Percentiles rank a stretch among this genome's conserved stretches.
Conservation (phyloP, 805 yeast species). For the Ogataea haglerorum region DNA sequence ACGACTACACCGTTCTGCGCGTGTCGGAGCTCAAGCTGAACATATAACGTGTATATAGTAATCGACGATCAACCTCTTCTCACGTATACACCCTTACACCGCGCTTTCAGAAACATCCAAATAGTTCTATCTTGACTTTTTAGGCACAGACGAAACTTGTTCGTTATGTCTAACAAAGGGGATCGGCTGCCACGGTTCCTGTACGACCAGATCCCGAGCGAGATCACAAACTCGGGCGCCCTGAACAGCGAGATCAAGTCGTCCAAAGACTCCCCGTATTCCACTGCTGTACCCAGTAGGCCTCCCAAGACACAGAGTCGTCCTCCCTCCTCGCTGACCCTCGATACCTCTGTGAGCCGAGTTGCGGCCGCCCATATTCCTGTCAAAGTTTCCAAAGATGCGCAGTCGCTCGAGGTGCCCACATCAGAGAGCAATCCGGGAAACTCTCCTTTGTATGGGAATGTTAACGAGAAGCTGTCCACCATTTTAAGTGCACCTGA, state of each 20-base stretch:
- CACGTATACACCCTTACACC: slow-evolving; percentile 1
- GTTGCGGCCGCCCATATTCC: slow-evolving; percentile 16
- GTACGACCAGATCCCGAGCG: slow-evolving; percentile 30
- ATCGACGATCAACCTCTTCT: neutral
- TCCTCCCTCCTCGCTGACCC: slow-evolving; percentile 10
- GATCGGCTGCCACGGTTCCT: slow-evolving; percentile 29
- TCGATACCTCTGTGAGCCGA: slow-evolving; percentile 20
- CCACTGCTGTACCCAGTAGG: slow-evolving; percentile 15
- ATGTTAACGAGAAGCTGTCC: slow-evolving; percentile 20
- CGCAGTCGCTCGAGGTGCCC: slow-evolving; percentile 1
- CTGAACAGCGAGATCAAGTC: slow-evolving; percentile 21
- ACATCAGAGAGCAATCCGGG: neutral
- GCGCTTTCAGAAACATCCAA: neutral
- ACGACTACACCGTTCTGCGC: slow-evolving; percentile 72
- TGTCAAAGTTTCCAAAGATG: slow-evolving; percentile 13
- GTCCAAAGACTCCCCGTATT: slow-evolving; percentile 26
- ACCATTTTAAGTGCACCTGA: slow-evolving; percentile 16
- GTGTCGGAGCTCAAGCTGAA: slow-evolving; percentile 67
- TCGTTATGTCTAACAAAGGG: slow-evolving; percentile 4
- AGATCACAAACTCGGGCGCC: slow-evolving; percentile 24
- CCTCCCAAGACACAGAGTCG: neutral
- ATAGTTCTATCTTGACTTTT: neutral
- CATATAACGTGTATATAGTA: slow-evolving; percentile 9
- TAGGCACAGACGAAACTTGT: neutral
- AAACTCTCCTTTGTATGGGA: slow-evolving; percentile 22